These are phyloP conservation scores for Nyctanthes arbortristis DNA, from an alignment of 257 asterid genomes.

Conservation along the genomic window DNA sequence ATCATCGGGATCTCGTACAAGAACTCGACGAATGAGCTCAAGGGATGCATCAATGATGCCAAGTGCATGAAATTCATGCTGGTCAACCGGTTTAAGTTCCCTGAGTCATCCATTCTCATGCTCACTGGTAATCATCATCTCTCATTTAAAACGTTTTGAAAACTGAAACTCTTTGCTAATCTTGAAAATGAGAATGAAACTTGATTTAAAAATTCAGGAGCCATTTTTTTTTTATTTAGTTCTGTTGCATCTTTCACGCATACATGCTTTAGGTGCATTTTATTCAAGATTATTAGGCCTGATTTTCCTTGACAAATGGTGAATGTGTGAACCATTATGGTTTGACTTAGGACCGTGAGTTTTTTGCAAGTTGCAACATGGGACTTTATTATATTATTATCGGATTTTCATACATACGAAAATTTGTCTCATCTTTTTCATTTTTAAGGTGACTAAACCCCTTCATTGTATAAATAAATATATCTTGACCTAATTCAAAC, in stretches of 20 bases:
- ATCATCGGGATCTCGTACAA: slow-evolving; percentile 73
- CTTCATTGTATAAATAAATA: no score
- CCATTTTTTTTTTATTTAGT: no score
- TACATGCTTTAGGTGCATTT: no score
- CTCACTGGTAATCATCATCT: slow-evolving; percentile 62
- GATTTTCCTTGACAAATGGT: neutral
- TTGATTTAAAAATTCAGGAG: no score
- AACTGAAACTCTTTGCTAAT: no score
- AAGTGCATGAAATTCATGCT: slow-evolving; percentile 78
- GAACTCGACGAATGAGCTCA: slow-evolving; percentile 57
- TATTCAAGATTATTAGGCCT: no score
- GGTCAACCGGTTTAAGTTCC: slow-evolving; percentile 63
- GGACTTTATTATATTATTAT: no score
- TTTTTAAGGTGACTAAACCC: no score
- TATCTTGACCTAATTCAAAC: no score
- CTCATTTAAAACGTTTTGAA: neutral
- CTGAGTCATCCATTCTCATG: slow-evolving; percentile 77
- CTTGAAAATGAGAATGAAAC: no score
- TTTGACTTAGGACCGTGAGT: neutral
- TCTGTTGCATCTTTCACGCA: neutral
- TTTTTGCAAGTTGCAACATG: neutral
- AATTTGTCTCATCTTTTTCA: no score
- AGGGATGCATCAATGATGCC: slow-evolving; percentile 91
- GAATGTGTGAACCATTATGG: neutral
- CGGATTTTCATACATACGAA: no score